Evolutionary conservation across 1,284 basidiomycete species (phyloP), one percentile per base, ranked within the genome.

Genomic region (Pterula multifida): DNA sequence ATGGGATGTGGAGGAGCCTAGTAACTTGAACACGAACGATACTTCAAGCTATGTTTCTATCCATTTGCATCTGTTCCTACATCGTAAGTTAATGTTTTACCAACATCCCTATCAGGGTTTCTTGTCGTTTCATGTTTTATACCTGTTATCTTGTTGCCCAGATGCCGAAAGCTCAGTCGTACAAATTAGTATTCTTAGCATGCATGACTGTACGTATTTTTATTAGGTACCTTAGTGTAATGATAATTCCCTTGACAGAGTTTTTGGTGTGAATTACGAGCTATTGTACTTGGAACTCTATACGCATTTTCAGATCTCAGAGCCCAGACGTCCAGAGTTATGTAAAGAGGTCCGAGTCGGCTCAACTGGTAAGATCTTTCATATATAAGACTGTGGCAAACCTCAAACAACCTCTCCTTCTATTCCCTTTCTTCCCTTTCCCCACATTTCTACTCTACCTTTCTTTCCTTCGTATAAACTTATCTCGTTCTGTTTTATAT

Each of bases 1-100:
- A 72, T 39, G 78, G 80, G 23, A 85, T 88, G 81, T 88, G 84
- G 84, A 73, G 83, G 58, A 88, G 84, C 68, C 65, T 87, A 57
- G 81, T 78, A 9, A 42, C 39, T n/a, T 42, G 28, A 32, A n/a
- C n/a, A n/a, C n/a, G n/a, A n/a, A n/a, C n/a, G n/a, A n/a, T n/a
- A n/a, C n/a, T n/a, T n/a, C n/a, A n/a, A n/a, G n/a, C n/a, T n/a
- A n/a, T n/a, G n/a, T n/a, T n/a, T n/a, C n/a, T n/a, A n/a, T n/a
- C n/a, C n/a, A n/a, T n/a, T n/a, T n/a, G n/a, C n/a, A n/a, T n/a
- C n/a, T n/a, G n/a, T n/a, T n/a, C n/a, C n/a, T n/a, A n/a, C n/a
- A n/a, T n/a, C n/a, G n/a, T n/a, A n/a, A n/a, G n/a, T n/a, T n/a
- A n/a, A n/a, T n/a, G n/a, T n/a, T n/a, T n/a, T n/a, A n/a, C n/a